Base-by-base conservation (phyloP, 2,329 filamentous ascomycete genomes). In the Ceratocystis lukuohia region DNA sequence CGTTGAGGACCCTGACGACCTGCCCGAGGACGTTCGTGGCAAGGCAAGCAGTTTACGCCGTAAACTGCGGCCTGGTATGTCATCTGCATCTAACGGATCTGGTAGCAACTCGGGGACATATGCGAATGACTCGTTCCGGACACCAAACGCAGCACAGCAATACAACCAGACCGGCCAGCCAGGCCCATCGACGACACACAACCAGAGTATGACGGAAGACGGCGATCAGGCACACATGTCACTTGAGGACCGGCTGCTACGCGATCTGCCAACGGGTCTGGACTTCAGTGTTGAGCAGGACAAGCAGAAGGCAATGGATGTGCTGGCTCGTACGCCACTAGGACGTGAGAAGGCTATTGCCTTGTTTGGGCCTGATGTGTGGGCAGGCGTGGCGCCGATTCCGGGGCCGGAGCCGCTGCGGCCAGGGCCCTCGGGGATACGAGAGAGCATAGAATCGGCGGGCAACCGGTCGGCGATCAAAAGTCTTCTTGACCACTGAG, bases 1-100 rank as follows among this genome's bases (percentile, higher is more conserved):
- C 1, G 90, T 97, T 12, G 87, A 92, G 2, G 91, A 95, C 70
- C 90, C 91, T 0, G 93, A 97, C 65, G 89, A 96, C 70, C 80
- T 99, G 3, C 94, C 94, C 0, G 86, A 91, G 69, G 85, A 89
- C 70, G 83, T 92, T 69, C 87, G 89, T 69, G 85, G 89, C 3
- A 96, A 96, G 74, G 86, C 87, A 0, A 86, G 88, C 69, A 85
- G 83, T 69, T 76, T 86, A 5, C 88, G 89, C 69, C 85, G 89
- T 30, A 92, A 92, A 74, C 85, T 86, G 3, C 77, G 84, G 62
- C 82, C 82, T 64, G 81, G 81, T 1, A 81, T 83, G 46, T 64
- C 59, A 6, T 62, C 45, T 45, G 61, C 65, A 10, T 46, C 68
- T 30, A 33, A 48, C 15, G 66, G 64, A n/a, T 69, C 65, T 25